phyloP scores from a whole-genome alignment of 225 moss, liverwort and hornwort genomes.

The Antitrichia curtipendula region DNA sequence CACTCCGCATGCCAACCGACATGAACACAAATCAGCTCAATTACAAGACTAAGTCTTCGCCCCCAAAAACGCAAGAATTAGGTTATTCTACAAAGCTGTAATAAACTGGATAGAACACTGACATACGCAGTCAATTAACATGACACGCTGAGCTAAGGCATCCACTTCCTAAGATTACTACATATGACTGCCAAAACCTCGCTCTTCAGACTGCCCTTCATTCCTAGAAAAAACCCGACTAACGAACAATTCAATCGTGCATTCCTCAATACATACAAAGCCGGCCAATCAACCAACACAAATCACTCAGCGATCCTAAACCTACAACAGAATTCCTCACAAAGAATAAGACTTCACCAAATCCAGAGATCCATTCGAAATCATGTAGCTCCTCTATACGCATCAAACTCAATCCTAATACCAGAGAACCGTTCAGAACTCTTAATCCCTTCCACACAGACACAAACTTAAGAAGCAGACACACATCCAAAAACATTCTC shows the following conservation, averaged over 20 bases:
- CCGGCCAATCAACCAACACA: neutral
- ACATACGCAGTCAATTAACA: neutral
- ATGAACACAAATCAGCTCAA: neutral
- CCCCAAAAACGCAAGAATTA: neutral
- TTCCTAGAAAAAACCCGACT: neutral
- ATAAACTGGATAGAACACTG: neutral
- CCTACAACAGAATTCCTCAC: neutral
- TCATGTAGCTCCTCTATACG: neutral
- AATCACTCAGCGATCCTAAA: neutral
- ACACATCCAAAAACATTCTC: neutral
- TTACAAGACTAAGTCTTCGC: neutral
- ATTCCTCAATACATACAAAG: neutral
- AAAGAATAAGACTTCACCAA: neutral
- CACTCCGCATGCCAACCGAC: neutral
- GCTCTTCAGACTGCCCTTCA: neutral
- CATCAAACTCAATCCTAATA: neutral
- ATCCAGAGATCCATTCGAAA: neutral
- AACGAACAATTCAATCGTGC: neutral
- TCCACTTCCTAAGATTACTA: neutral
- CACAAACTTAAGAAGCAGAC: neutral
- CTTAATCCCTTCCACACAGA: neutral
- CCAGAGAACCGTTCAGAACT: neutral
- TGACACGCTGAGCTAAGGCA: neutral
- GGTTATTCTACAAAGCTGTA: neutral
- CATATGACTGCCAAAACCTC: neutral